Conservation (phyloP, 2,329 filamentous ascomycete species). For the Ophiocordyceps robertsii region DNA sequence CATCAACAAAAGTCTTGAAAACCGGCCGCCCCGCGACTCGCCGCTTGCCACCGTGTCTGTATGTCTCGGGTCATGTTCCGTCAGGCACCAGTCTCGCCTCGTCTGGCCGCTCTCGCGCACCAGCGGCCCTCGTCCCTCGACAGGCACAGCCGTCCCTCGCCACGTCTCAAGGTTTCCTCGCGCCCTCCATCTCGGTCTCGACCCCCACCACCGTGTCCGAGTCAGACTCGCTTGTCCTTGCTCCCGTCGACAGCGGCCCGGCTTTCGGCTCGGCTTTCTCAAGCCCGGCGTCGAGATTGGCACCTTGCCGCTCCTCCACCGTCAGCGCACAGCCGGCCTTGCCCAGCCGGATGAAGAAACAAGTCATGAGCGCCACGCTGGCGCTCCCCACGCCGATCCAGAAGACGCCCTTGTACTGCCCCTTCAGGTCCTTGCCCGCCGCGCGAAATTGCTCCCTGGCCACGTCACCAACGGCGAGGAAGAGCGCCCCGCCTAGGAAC, state of each 20-base stretch:
- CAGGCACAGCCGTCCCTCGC: too few relatives aligned
- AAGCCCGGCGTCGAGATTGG: neutral
- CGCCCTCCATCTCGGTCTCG: neutral
- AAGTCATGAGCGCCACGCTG: conserved; percentile 29
- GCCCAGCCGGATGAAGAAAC: conserved; percentile 11
- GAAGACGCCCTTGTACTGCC: conserved; percentile 46
- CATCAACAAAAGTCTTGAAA: too few relatives aligned
- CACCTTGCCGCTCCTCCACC: conserved; percentile 6
- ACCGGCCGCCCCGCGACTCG: too few relatives aligned
- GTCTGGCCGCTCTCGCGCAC: too few relatives aligned
- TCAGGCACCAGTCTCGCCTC: too few relatives aligned
- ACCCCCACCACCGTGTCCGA: neutral
- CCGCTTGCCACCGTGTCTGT: too few relatives aligned
- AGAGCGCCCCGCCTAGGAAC: conserved; percentile 49
- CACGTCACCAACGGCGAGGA: conserved; percentile 51
- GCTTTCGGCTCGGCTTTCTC: neutral
- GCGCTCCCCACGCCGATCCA: conserved; percentile 45
- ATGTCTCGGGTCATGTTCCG: too few relatives aligned
- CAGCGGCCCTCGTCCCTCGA: too few relatives aligned
- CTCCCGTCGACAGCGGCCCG: too few relatives aligned
- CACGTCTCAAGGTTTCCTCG: neutral
- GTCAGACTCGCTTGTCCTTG: neutral
- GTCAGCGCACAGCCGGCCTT: conserved; percentile 10
- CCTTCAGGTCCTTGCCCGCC: conserved; percentile 22
- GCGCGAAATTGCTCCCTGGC: conserved; percentile 26